Conservation (phyloP, 108 stramenopile species). For the Skeletonema costatum region DNA sequence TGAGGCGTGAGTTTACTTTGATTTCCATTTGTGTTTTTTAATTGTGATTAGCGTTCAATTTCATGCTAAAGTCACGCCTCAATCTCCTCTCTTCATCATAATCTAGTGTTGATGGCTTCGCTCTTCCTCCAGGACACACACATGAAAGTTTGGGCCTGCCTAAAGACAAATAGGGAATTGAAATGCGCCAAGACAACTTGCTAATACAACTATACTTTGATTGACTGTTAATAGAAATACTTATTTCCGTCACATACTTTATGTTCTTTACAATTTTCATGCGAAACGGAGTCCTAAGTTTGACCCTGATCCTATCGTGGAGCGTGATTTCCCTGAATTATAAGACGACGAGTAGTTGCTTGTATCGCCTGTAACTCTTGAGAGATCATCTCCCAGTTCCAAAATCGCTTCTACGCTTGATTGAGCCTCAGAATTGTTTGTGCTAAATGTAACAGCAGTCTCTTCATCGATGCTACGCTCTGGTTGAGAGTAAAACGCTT, state of each 20-base stretch:
- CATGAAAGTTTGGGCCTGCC: slow-evolving; percentile 31
- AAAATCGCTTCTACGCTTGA: not conserved
- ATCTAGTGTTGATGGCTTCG: slow-evolving; percentile 33
- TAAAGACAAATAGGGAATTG: slow-evolving; percentile 3
- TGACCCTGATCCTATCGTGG: not conserved
- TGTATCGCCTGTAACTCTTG: not conserved
- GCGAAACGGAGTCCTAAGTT: not conserved
- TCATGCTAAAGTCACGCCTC: not conserved
- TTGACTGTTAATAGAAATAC: not conserved
- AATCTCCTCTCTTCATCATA: not conserved
- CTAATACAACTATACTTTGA: too few relatives aligned
- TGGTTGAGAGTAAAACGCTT: not conserved
- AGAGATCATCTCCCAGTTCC: not conserved
- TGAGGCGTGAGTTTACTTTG: slow-evolving; percentile 21
- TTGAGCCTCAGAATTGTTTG: not conserved
- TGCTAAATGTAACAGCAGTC: not conserved
- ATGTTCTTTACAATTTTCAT: not conserved
- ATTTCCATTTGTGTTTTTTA: not conserved
- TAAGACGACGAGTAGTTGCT: not conserved
- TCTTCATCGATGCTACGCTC: not conserved
- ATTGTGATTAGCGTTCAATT: not conserved
- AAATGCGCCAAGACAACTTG: not conserved
- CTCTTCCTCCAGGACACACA: slow-evolving; percentile 34
- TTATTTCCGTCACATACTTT: not conserved
- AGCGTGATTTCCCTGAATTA: not conserved